A percentile compares a stretch with the other conserved stretches of the same genome.
phyloP scores from a whole-genome alignment of 306 rosid species.

The Psophocarpus tetragonolobus region DNA sequence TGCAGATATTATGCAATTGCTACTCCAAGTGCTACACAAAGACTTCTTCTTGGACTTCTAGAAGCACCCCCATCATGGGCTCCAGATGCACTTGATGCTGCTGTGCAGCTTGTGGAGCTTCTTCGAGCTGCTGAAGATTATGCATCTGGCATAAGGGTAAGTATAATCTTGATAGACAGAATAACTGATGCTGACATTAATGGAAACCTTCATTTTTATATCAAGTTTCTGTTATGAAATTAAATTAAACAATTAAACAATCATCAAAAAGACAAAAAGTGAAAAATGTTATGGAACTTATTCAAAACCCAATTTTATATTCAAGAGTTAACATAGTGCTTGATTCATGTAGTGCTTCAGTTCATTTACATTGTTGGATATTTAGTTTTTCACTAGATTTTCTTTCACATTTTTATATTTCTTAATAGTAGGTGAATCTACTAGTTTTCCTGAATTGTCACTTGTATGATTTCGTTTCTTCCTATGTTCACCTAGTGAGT shows the following conservation, averaged over 20 bases:
- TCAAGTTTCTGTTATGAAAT: neutral
- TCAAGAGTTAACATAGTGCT: neutral
- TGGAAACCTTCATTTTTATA: neutral
- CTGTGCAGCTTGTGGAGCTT: conserved; percentile 97
- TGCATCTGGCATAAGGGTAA: conserved; percentile 97
- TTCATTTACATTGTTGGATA: conserved; percentile 6
- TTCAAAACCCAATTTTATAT: neutral
- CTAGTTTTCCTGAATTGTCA: neutral
- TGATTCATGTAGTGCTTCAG: neutral
- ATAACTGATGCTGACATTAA: conserved; percentile 9
- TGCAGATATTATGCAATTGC: conserved; percentile 97
- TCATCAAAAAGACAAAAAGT: neutral
- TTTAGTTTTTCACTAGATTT: neutral
- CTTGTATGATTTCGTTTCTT: neutral
- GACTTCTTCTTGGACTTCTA: conserved; percentile 96
- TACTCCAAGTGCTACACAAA: conserved; percentile 99
- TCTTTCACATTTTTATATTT: neutral
- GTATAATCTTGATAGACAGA: conserved; percentile 37
- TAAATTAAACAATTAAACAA: neutral
- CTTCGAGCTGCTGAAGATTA: conserved; percentile 99
- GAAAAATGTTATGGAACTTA: neutral
- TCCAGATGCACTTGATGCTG: conserved; percentile 99
- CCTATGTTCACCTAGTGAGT: neutral
- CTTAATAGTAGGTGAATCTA: neutral
- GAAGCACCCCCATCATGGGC: conserved; percentile 99